Conservation (phyloP, 2,329 filamentous ascomycete genomes). For the Trichoderma aggressivum region DNA sequence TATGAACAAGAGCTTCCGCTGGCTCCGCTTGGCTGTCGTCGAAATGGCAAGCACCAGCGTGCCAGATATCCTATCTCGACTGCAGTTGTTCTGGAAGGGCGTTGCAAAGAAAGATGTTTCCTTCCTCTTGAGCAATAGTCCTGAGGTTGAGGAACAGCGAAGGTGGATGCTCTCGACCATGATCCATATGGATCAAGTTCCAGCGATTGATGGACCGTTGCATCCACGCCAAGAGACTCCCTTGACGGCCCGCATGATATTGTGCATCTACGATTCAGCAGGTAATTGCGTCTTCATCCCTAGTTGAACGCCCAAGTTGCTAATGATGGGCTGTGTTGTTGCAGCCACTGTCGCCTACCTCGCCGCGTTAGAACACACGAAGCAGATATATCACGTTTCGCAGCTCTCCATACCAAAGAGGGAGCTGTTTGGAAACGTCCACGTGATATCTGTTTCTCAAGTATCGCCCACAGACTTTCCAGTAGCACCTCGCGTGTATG, state of each 20-base stretch:
- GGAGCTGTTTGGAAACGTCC: conserved; percentile 38
- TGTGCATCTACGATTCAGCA: conserved; percentile 51
- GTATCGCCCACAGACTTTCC: conserved; percentile 36
- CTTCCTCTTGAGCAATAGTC: background rate
- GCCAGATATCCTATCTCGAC: conserved; percentile 18
- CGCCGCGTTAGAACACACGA: conserved; percentile 40
- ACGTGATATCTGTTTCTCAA: conserved; percentile 39
- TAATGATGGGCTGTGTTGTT: background rate
- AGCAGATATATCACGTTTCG: conserved; percentile 47
- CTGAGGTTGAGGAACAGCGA: conserved; percentile 14
- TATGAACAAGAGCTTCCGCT: background rate
- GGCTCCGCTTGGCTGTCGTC: background rate
- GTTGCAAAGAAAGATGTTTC: background rate
- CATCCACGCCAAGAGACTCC: background rate
- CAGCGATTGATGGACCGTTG: conserved; percentile 20
- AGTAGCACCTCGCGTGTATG: conserved; percentile 43
- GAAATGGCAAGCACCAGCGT: conserved; percentile 8
- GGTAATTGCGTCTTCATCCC: conserved; percentile 32
- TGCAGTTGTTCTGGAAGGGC: conserved; percentile 18
- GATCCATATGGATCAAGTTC: conserved; percentile 41
- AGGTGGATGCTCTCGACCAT: conserved; percentile 59
- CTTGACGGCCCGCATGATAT: conserved; percentile 25
- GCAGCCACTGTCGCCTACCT: conserved; percentile 50
- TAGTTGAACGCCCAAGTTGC: background rate
- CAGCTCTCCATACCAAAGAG: conserved; percentile 37